Base-by-base conservation (phyloP, 2,329 filamentous ascomycete genomes). In the Beauveria medogensis region DNA sequence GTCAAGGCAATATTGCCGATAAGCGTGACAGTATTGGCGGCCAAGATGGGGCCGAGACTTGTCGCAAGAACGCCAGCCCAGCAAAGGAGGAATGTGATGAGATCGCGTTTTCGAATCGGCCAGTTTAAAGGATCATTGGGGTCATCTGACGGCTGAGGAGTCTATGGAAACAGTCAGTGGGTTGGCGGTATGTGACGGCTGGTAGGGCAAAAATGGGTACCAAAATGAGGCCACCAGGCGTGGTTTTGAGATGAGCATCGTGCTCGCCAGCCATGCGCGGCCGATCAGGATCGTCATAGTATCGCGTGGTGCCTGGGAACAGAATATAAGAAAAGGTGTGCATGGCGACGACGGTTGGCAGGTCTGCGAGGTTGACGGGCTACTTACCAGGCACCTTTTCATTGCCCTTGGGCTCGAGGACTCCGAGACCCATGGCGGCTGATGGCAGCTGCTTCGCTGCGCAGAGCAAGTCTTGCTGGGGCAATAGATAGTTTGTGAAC, bases 101-200 rank as follows among this genome's bases (percentile, higher is more conserved):
- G 67, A 71, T 97, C 92, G 70, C 92, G 90, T 67, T 84, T 84
- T 89, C 90, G 93, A 63, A 96, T 73, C 24, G 92, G 89, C 92
- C 92, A 97, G 71, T 80, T 81, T 65, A 96, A 79, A 34, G 91
- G 92, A 73, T 97, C 92, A 71, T 95, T 93, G 4, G 90, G 91
- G 71, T 96, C 91, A 73, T 96, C 89, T 64, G 88, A 92, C 2
- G 93, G 93, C 70, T 97, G 93, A 5, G 93, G 93, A 5, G 80
- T 76, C 77, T 80, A 61, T 12, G 34, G 37, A 48, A 44, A 26
- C n/a, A 22, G 46, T 55, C 34, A 60, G 52, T 44, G 34, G 10
- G 8, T 1, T 3, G 12, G 40, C 3, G n/a, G 18, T 28, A 20
- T 9, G 46, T 20, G 24, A 40, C 40, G 10, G 20, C 9, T 14